phyloP scores from a whole-genome alignment of 2,329 filamentous ascomycete species.

The Colletotrichum filicis region DNA sequence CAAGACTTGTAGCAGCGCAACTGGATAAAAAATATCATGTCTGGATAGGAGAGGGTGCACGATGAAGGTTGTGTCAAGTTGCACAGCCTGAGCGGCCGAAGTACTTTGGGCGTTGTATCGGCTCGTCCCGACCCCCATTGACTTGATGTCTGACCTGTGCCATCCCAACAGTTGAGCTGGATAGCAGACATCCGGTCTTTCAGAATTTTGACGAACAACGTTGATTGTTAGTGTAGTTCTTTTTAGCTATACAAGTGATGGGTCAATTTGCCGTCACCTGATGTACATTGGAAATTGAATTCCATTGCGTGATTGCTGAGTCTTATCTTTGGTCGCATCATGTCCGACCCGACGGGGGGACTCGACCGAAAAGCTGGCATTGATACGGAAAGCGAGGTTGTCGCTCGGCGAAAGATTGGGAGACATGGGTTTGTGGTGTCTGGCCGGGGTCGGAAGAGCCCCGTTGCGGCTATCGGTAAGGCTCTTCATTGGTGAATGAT shows the following conservation, averaged over 20 bases:
- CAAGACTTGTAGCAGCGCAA: neutral
- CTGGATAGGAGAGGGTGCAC: neutral
- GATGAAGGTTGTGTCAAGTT: neutral
- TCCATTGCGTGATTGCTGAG: conserved; percentile 10
- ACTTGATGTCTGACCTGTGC: neutral
- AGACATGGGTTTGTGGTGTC: neutral
- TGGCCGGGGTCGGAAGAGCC: neutral
- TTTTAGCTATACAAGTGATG: neutral
- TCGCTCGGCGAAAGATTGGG: neutral
- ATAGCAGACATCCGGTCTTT: neutral
- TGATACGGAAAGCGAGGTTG: neutral
- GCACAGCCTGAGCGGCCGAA: neutral
- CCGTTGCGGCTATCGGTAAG: conserved; percentile 25
- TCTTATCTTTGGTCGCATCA: conserved; percentile 11
- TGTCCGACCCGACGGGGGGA: neutral
- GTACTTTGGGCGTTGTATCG: neutral
- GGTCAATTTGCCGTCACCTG: neutral
- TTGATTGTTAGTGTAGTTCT: no score
- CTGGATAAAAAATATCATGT: neutral
- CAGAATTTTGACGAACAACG: neutral
- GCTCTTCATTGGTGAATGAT: conserved; percentile 5
- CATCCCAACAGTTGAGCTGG: neutral
- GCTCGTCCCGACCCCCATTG: neutral
- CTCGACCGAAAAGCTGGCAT: neutral
- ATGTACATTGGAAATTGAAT: neutral